phyloP scores from a whole-genome alignment of 768 basidiomycete genomes.

The Calocybe gangraenosa region DNA sequence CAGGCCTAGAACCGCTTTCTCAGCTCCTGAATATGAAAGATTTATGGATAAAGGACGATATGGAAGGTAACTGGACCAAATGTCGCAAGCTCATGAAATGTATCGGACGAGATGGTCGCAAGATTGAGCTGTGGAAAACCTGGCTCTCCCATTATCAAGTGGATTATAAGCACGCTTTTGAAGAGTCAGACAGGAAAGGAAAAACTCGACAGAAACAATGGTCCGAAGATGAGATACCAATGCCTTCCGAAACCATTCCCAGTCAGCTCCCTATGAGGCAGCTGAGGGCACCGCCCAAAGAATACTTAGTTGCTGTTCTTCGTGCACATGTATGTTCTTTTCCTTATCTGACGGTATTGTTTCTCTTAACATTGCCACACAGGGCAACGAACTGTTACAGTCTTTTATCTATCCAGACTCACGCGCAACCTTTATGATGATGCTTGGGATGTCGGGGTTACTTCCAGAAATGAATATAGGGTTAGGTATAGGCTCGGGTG shows the following conservation, averaged over 20 bases:
- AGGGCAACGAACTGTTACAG: slow-evolving; percentile 56
- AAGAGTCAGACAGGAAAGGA: slow-evolving; percentile 22
- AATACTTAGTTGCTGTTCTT: slow-evolving; percentile 48
- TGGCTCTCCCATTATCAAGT: slow-evolving; percentile 51
- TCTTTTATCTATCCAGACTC: slow-evolving; percentile 76
- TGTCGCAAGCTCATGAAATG: slow-evolving; percentile 48
- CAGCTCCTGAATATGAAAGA: slow-evolving; percentile 22
- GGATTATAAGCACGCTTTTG: slow-evolving; percentile 20
- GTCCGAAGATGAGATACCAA: slow-evolving; percentile 39
- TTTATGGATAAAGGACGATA: slow-evolving; percentile 52
- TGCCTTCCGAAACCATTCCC: slow-evolving; percentile 23
- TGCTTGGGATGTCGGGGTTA: slow-evolving; percentile 46
- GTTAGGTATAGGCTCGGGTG: slow-evolving; percentile 25
- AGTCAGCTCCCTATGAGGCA: slow-evolving; percentile 19
- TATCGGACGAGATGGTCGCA: slow-evolving; percentile 63
- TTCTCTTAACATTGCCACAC: neutral
- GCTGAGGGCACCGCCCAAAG: slow-evolving; percentile 25
- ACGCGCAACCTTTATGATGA: slow-evolving; percentile 57
- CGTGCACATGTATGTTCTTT: slow-evolving; percentile 49
- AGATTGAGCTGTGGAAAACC: slow-evolving; percentile 68
- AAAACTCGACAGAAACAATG: slow-evolving; percentile 39
- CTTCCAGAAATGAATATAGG: slow-evolving; percentile 30
- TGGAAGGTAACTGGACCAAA: slow-evolving; percentile 55
- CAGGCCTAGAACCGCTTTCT: slow-evolving; percentile 11
- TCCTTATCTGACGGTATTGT: neutral